Evolutionary conservation across 805 yeast genomes (phyloP), one percentile per base, ranked within the genome.

Genomic region (Wickerhamiella australiensis): DNA sequence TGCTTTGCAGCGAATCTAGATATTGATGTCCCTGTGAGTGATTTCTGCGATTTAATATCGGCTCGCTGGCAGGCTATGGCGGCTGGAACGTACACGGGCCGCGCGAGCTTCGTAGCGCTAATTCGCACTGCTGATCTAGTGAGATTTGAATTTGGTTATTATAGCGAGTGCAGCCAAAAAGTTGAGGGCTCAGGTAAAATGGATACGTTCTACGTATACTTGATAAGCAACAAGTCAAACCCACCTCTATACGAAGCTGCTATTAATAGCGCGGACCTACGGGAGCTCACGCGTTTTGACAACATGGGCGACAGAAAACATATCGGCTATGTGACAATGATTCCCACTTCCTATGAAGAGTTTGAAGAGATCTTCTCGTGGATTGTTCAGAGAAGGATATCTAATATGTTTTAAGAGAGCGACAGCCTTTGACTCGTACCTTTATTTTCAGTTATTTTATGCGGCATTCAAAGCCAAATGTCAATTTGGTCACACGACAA

Each of bases 61-160:
- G 52, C 52, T 33, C 59, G 58, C 21, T 65, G 68, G 60, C 56
- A 55, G 26, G 58, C 55, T n/a, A 47, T 61, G 23, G 45, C 55
- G 31, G 54, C 42, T 65, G 68, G 46, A 63, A 71, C 47, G 58
- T 60, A 49, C 71, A 68, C 58, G 56, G 73, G 36, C 12, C 68
- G 50, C 68, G 75, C 61, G 76, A 78, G 66, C 79, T 80, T 60
- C 44, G 45, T 53, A 33, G 45, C 52, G 13, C 29, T 55, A 31
- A 60, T 76, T 48, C 68, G 79, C 59, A 85, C 53, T 4, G 20
- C 41, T 7, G 57, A 51, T n/a, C 23, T 51, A 26, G 35, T 52
- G n/a, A 29, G 33, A 8, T 41, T 55, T 20, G 42, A 52, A 21
- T 44, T 59, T 18, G 61, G 61, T 12, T 42, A 38, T 13, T 38